These are phyloP conservation scores for Danielia reshetovae DNA, from an alignment of 805 yeast species.

Conservation along the genomic window DNA sequence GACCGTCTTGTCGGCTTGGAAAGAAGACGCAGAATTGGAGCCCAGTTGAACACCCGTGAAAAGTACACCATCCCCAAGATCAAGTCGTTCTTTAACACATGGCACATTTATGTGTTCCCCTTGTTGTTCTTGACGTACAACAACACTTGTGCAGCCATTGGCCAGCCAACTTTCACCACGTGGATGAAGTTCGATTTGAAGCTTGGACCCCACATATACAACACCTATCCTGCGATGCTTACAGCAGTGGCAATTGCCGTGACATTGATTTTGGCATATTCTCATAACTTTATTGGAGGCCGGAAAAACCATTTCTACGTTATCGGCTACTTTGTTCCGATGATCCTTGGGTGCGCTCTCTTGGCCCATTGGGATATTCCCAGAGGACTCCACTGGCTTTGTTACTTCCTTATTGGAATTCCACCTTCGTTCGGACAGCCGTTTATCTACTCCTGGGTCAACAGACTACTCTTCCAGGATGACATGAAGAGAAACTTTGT, in stretches of 20 bases:
- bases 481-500: slow-evolving; percentile 31
- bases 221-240: slow-evolving; percentile 38
- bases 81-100: slow-evolving; percentile 40
- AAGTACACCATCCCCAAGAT: slow-evolving; percentile 39
- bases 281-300: slow-evolving; percentile 35
- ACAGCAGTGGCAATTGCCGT: slow-evolving; percentile 36
- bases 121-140: slow-evolving; percentile 35
- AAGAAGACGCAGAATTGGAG: slow-evolving; percentile 32
- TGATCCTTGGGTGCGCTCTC: slow-evolving; percentile 40
- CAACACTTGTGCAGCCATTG: slow-evolving; percentile 27
- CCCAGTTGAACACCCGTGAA: slow-evolving; percentile 36
- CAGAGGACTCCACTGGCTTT: slow-evolving; percentile 45
- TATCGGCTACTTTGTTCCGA: slow-evolving; percentile 31
- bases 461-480: slow-evolving; percentile 40
- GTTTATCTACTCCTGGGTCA: slow-evolving; percentile 54
- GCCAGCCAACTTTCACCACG: slow-evolving; percentile 41
- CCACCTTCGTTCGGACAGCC: slow-evolving; percentile 55
- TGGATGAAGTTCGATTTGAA: slow-evolving; percentile 42
- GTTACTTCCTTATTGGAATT: slow-evolving; percentile 45
- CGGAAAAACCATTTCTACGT: slow-evolving; percentile 33
- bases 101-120: slow-evolving; percentile 49
- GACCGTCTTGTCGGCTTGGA: slow-evolving; percentile 41
- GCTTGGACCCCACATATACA: slow-evolving; percentile 31
- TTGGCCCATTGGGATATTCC: slow-evolving; percentile 49
- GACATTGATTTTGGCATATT: slow-evolving; percentile 32